These are phyloP conservation scores for Komagataella populi DNA, from an alignment of 805 yeast genomes.

Conservation along the genomic window DNA sequence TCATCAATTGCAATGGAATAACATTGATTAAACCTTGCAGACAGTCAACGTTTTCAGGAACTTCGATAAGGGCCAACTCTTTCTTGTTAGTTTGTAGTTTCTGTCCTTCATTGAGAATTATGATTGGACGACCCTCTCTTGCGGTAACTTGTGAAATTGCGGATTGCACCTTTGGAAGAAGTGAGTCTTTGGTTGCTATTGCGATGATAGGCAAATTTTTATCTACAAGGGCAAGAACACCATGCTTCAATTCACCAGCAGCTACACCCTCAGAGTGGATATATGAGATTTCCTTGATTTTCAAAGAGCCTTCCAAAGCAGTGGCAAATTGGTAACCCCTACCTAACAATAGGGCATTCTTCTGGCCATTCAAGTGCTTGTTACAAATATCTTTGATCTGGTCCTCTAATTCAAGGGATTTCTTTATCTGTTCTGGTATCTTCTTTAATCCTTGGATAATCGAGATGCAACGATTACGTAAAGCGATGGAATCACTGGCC, in stretches of 20 bases:
- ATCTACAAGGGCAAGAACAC: conserved; percentile 94
- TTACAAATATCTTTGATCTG: conserved; percentile 67
- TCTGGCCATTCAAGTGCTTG: conserved; percentile 60
- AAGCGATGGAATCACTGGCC: conserved; percentile 81
- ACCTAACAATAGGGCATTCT: conserved; percentile 82
- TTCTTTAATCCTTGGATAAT: conserved; percentile 76
- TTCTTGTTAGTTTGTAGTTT: conserved; percentile 41
- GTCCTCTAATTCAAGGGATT: conserved; percentile 61
- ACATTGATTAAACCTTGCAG: conserved; percentile 92
- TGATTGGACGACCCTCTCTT: conserved; percentile 92
- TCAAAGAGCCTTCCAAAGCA: conserved; percentile 96
- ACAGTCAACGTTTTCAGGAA: conserved; percentile 94
- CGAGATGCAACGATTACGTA: conserved; percentile 60
- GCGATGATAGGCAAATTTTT: conserved; percentile 89
- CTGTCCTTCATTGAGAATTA: conserved; percentile 78
- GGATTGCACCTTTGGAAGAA: conserved; percentile 90
- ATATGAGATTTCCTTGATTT: conserved; percentile 95
- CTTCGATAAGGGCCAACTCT: conserved; percentile 64
- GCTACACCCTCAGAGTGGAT: conserved; percentile 99
- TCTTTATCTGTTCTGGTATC: conserved; percentile 77
- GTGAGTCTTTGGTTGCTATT: conserved; percentile 90
- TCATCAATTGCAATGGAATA: conserved; percentile 87
- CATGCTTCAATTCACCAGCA: conserved; percentile 98
- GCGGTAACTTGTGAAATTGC: conserved; percentile 96
- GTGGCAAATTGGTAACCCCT: conserved; percentile 97